phyloP scores from a whole-genome alignment of 1,139 yeast genomes.

The Taphrina wiesneri region DNA sequence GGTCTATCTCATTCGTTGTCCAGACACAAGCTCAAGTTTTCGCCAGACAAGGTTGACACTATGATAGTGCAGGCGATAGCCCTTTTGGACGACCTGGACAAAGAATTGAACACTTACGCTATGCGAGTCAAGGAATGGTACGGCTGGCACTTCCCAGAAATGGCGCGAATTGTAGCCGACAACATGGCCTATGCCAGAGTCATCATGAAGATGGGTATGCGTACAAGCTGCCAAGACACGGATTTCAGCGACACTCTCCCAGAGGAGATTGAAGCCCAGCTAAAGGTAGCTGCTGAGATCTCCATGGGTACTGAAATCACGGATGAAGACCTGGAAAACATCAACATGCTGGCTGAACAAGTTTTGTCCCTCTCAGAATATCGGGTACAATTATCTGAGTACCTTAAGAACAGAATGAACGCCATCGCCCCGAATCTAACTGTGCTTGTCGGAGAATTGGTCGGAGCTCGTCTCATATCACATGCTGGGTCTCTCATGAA shows the following conservation, averaged over 20 bases:
- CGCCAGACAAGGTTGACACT: constrained; percentile 97
- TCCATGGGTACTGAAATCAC: constrained; percentile 99
- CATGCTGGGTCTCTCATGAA: constrained; percentile 97
- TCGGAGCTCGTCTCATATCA: constrained; percentile 96
- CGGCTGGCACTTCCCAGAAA: constrained; percentile 99
- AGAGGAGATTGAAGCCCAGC: constrained; percentile 78
- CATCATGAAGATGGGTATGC: constrained; percentile 88
- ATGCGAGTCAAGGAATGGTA: constrained; percentile 99
- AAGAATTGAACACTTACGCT: constrained; percentile 94
- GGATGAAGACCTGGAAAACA: constrained; percentile 88
- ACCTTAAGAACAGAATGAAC: constrained; percentile 92
- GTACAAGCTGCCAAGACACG: constrained; percentile 85
- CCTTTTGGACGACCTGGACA: constrained; percentile 90
- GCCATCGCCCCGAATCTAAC: constrained; percentile 97
- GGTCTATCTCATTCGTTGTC: constrained; percentile 99
- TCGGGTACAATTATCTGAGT: constrained; percentile 82
- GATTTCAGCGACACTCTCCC: constrained; percentile 91
- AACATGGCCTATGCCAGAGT: constrained; percentile 88
- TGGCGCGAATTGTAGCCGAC: constrained; percentile 92
- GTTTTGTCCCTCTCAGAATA: constrained; percentile 91
- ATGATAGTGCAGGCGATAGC: constrained; percentile 99
- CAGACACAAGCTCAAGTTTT: constrained; percentile 97
- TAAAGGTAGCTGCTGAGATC: constrained; percentile 68
- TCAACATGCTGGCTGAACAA: constrained; percentile 87
- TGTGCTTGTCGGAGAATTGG: constrained; percentile 95